Conservation (phyloP, 2,329 filamentous ascomycete genomes). For the Aspergillus texensis region DNA sequence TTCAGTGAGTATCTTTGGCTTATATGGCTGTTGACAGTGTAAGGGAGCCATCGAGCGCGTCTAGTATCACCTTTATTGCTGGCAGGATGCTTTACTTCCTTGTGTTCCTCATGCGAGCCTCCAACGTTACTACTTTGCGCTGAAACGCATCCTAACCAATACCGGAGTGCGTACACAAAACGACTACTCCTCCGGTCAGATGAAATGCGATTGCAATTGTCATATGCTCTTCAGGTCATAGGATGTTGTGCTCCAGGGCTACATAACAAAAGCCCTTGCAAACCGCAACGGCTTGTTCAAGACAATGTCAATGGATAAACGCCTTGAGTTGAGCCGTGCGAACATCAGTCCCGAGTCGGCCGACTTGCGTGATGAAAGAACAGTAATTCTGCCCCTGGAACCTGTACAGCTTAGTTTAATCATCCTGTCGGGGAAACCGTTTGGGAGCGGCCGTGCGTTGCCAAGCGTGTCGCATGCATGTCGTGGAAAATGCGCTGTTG, state of each 20-base stretch:
- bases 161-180: not conserved
- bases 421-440: not conserved
- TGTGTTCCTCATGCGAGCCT: not conserved
- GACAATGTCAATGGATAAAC: not conserved
- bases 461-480: not conserved
- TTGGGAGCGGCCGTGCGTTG: not conserved
- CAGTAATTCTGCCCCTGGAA: not conserved
- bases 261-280: not conserved
- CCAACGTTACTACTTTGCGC: not conserved
- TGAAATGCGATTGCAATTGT: not conserved
- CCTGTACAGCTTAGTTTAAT: not conserved
- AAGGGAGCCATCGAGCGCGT: not conserved
- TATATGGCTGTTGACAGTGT: not conserved
- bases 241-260: not conserved
- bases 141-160: not conserved
- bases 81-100: not conserved
- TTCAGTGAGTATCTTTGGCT: not conserved
- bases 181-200: not conserved
- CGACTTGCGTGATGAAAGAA: not conserved
- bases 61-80: not conserved
- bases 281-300: not conserved
- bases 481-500: not conserved
- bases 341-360: not conserved
- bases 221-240: not conserved
- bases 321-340: not conserved